Evolutionary conservation across 768 basidiomycete genomes (phyloP).

Genomic region (Hygrophorus pudorinus): DNA sequence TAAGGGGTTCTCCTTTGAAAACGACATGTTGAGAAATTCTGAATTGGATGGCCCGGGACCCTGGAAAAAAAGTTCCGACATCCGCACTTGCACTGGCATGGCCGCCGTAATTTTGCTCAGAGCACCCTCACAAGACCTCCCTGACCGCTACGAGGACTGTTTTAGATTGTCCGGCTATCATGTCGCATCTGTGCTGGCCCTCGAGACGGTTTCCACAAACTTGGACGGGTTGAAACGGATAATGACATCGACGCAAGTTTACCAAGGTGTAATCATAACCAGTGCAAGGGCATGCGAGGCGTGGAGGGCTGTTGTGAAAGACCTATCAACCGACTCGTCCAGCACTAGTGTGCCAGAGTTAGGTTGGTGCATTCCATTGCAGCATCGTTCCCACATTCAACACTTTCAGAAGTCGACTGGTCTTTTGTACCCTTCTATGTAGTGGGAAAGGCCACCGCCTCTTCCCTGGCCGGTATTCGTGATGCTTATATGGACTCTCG

Average conservation of each 20-base stretch:
- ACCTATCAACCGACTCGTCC: conserved; percentile 7
- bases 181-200: conserved; percentile 55
- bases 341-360: conserved; percentile 5
- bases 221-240: conserved; percentile 31
- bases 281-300: conserved; percentile 72
- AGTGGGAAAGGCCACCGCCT: conserved; percentile 60
- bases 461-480: conserved; percentile 29
- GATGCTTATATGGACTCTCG: conserved; percentile 15
- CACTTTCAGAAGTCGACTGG: conserved; percentile 34
- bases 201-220: conserved; percentile 56
- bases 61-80: background rate
- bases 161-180: conserved; percentile 40
- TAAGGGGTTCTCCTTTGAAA: conserved; percentile 69
- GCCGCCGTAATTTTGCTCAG: conserved; percentile 35
- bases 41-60: too few species aligned
- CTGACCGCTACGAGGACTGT: conserved; percentile 51
- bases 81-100: conserved; percentile 13
- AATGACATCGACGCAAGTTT: conserved; percentile 22
- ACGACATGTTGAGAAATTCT: conserved; percentile 21
- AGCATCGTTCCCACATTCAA: conserved; percentile 6
- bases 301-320: conserved; percentile 39
- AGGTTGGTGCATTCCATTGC: conserved; percentile 3
- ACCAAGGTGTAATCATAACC: conserved; percentile 65
- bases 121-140: conserved; percentile 23
- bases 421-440: conserved; percentile 60